phyloP scores from a whole-genome alignment of 352 stramenopile species.

The Globisporangium irregulare region DNA sequence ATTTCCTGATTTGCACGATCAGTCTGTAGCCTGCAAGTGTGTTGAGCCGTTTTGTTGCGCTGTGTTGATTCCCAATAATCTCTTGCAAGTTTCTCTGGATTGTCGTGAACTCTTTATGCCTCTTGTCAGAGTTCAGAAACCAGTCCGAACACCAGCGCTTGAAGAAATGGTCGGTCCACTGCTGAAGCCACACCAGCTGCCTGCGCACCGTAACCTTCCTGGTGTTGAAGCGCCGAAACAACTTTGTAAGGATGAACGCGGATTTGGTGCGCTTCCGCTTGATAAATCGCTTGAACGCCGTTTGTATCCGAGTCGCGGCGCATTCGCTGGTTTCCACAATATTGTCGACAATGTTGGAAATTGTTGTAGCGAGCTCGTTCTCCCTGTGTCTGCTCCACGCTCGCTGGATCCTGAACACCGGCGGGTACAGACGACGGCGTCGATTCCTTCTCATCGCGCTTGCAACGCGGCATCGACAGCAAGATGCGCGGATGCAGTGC shows the following conservation, averaged over 20 bases:
- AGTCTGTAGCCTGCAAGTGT: conserved; percentile 4
- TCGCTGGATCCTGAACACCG: conserved; percentile 22
- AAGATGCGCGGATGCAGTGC: conserved; percentile 13
- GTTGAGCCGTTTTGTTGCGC: conserved; percentile 4
- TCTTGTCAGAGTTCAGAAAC: not conserved
- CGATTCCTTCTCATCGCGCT: conserved; percentile 1
- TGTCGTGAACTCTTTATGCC: not conserved
- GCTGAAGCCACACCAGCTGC: conserved; percentile 13
- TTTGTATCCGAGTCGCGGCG: conserved; percentile 12
- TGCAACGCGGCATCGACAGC: conserved; percentile 13
- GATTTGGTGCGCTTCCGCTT: conserved; percentile 8
- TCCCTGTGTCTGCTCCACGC: conserved; percentile 22
- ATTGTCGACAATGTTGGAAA: conserved; percentile 9
- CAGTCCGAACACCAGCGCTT: not conserved
- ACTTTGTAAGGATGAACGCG: conserved; percentile 9
- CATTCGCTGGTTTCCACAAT: conserved; percentile 13
- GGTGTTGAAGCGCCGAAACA: conserved; percentile 23
- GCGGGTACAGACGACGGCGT: conserved; percentile 21
- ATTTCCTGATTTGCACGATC: not conserved
- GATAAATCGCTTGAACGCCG: conserved; percentile 3
- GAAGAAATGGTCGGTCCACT: conserved; percentile 14
- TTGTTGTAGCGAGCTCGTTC: conserved; percentile 1
- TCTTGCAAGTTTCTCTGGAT: not conserved
- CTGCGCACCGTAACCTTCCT: conserved; percentile 16
- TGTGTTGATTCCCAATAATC: conserved; percentile 5